These are phyloP conservation scores for Cicer arietinum DNA, from an alignment of 306 rosid species.

Conservation along the genomic window DNA sequence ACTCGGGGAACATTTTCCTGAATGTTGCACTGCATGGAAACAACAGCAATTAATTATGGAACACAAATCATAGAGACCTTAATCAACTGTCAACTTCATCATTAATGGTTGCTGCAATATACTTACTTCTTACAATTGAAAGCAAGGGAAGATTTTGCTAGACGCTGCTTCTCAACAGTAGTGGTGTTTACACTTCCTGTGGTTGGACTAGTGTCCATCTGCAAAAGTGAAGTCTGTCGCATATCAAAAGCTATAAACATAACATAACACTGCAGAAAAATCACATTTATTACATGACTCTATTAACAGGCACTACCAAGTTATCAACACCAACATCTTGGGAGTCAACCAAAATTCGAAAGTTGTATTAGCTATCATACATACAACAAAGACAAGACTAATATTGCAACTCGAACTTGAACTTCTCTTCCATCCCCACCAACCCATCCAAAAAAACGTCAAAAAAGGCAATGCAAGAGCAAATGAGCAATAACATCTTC, in stretches of 20 bases:
- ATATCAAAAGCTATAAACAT: conserved; percentile 20
- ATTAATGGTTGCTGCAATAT: not conserved
- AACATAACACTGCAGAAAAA: conserved; percentile 25
- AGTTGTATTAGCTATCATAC: not conserved
- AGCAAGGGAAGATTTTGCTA: conserved; percentile 87
- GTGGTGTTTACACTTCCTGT: conserved; percentile 96
- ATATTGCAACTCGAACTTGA: conserved; percentile 17
- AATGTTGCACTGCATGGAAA: conserved; percentile 69
- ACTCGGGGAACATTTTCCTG: conserved; percentile 92
- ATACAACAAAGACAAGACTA: conserved; percentile 7
- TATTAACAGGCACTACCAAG: conserved; percentile 26
- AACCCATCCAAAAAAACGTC: not conserved
- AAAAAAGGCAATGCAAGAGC: not conserved
- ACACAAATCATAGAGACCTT: conserved; percentile 22
- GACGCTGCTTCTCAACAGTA: conserved; percentile 80
- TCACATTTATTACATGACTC: not conserved
- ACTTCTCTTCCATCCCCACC: not conserved
- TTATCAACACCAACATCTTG: not conserved
- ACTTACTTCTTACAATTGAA: conserved; percentile 94
- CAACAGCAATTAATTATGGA: conserved; percentile 29
- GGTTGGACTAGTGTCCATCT: conserved; percentile 99
- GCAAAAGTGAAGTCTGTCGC: conserved; percentile 38
- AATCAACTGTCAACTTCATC: conserved; percentile 15
- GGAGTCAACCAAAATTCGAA: conserved; percentile 26
- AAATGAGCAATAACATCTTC: not conserved